Conservation (phyloP, 2,329 filamentous ascomycete genomes). For the Tolypocladium guangdongense region DNA sequence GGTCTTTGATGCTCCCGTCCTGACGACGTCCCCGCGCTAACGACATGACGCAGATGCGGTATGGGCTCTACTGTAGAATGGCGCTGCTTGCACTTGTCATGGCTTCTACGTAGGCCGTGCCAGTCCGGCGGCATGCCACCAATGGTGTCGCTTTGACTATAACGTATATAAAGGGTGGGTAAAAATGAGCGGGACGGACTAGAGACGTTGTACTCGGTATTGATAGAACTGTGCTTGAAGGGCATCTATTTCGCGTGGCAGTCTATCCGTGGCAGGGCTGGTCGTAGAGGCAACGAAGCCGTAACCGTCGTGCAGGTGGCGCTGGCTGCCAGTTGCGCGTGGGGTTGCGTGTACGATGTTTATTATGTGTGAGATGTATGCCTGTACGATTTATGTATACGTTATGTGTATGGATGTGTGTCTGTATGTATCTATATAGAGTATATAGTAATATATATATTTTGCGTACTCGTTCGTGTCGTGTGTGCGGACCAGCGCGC, state of each 20-base stretch:
- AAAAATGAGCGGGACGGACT: neutral
- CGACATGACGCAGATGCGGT: slow-evolving; percentile 63
- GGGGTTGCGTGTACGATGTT: slow-evolving; percentile 8
- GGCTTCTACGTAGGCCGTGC: slow-evolving; percentile 23
- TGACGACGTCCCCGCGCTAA: slow-evolving; percentile 27
- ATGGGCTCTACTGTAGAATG: slow-evolving; percentile 97
- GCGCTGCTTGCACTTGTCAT: slow-evolving; percentile 90
- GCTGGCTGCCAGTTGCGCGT: slow-evolving; percentile 3
- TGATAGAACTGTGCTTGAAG: slow-evolving; percentile 1
- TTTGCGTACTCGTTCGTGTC: no score
- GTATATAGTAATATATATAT: neutral
- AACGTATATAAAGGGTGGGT: neutral
- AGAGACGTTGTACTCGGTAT: neutral
- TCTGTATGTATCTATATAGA: neutral
- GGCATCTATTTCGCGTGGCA: neutral
- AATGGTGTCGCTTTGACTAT: neutral
- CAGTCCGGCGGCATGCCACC: neutral
- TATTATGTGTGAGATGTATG: slow-evolving; percentile 5
- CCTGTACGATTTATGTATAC: neutral
- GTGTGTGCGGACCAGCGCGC: no score
- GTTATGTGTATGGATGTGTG: slow-evolving; percentile 1
- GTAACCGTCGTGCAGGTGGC: neutral
- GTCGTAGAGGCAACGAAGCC: neutral
- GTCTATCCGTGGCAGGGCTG: neutral
- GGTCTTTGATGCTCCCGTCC: neutral